Base-by-base conservation (phyloP, 2,329 filamentous ascomycete species). In the Talaromyces sp. region DNA sequence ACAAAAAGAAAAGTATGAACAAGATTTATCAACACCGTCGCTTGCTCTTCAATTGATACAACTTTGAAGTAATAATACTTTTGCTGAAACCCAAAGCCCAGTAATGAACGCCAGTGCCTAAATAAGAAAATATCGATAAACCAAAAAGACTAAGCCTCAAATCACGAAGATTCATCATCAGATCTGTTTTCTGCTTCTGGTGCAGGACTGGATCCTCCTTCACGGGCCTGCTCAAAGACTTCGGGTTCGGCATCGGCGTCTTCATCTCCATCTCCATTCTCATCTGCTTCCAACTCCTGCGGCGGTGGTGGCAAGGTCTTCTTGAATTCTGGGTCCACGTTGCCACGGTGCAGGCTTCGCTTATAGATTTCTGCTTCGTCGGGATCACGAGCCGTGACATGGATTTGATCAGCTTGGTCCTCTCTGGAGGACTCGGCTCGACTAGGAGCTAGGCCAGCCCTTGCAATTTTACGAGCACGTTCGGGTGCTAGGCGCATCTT, bases 401-500 rank as follows among this genome's bases (percentile, higher is more conserved):
- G 81, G 50, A 86, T 76, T 63, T 81, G 77, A 67, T 86, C 81
- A 10, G 83, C 75, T 65, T 80, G 78, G 50, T 83, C 79, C 69
- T 71, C 81, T 72, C 65, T 79, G 30, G 60, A 33, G 66, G 64
- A 70, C 64, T 70, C 72, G 27, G 69, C 74, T 40, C 72, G 73
- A 63, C 67, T 80, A 65, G 68, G 76, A 33, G 44, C 55, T 65
- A 70, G 65, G 50, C 77, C 76, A 3, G 77, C 73, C 60, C 78
- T 74, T 8, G 76, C 74, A 54, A 78, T 77, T 36, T 75, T 78
- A 57, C 76, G 78, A 58, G 76, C 73, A 30, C 77, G 73, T 61
- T 81, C 79, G 5, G 80, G 79, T 71, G 82, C 84, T 55, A 88
- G 76, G 27, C 78, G 79, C n/a, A 82, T 82, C 69, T 83, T 82